phyloP scores from a whole-genome alignment of 2,329 filamentous ascomycete species.

The Ilyonectria robusta region DNA sequence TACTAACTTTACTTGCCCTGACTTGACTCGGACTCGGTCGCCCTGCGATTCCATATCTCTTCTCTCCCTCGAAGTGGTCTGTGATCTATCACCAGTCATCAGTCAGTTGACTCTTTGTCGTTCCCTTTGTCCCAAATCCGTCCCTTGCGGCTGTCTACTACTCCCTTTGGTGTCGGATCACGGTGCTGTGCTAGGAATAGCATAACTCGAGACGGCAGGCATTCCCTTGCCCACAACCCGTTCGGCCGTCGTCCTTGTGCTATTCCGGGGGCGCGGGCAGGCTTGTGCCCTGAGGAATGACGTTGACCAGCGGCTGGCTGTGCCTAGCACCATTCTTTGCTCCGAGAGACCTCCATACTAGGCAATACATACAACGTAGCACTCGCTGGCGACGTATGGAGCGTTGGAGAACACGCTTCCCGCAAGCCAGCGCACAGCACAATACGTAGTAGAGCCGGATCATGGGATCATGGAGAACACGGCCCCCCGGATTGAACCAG shows the following conservation, averaged over 20 bases:
- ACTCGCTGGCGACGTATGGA: not conserved
- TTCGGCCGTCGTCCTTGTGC: slow-evolving; percentile 32
- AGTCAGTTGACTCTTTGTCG: slow-evolving; percentile 6
- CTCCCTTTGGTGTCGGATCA: slow-evolving; percentile 36
- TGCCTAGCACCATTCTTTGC: slow-evolving; percentile 5
- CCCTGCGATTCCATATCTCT: slow-evolving; percentile 21
- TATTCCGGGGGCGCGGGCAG: slow-evolving; percentile 32
- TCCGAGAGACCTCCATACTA: not conserved
- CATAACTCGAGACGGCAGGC: slow-evolving; percentile 39
- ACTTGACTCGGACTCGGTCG: slow-evolving; percentile 23
- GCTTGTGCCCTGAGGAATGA: slow-evolving; percentile 41
- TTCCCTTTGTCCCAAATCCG: slow-evolving; percentile 14
- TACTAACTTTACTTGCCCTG: not conserved
- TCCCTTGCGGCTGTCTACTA: slow-evolving; percentile 12
- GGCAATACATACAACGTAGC: not conserved
- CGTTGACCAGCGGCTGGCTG: slow-evolving; percentile 28
- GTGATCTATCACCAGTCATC: slow-evolving; percentile 13
- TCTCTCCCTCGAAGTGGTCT: slow-evolving; percentile 25
- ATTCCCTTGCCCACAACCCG: slow-evolving; percentile 38
- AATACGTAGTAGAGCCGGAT: slow-evolving; percentile 42
- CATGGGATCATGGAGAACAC: slow-evolving; percentile 39
- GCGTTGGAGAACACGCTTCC: not conserved
- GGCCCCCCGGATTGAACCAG: slow-evolving; percentile 35
- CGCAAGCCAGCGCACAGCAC: not conserved
- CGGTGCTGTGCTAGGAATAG: slow-evolving; percentile 39